These are phyloP conservation scores for Xylaria sp. DNA, from an alignment of 2,329 filamentous ascomycete species.

Conservation along the genomic window DNA sequence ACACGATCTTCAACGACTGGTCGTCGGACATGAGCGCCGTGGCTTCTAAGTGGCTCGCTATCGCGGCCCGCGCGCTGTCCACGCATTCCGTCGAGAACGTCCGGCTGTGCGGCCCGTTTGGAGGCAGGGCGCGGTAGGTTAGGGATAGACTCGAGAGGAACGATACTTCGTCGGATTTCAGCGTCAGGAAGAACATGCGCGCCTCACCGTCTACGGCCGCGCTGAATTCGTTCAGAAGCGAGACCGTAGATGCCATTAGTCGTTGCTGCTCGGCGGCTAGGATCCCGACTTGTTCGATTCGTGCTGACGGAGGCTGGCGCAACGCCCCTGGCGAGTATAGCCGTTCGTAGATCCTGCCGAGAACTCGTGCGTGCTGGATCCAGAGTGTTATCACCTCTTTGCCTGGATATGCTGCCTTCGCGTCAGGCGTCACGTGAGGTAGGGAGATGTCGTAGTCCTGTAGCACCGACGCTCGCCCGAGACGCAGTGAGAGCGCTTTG, in stretches of 20 bases:
- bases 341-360: conserved; percentile 65
- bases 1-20: conserved; percentile 53
- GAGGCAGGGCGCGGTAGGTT: conserved; percentile 56
- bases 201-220: conserved; percentile 40
- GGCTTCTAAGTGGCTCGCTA: conserved; percentile 54
- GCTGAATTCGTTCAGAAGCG: conserved; percentile 43
- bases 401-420: conserved; percentile 49
- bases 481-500: conserved; percentile 63
- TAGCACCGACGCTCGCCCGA: conserved; percentile 63
- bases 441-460: conserved; percentile 67
- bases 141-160: conserved; percentile 55
- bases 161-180: conserved; percentile 55
- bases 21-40: conserved; percentile 52
- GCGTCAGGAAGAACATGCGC: conserved; percentile 49
- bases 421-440: conserved; percentile 48
- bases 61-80: conserved; percentile 53
- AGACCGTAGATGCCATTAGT: conserved; percentile 45
- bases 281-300: conserved; percentile 49
- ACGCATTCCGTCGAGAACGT: conserved; percentile 57
- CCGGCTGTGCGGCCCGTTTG: conserved; percentile 40
- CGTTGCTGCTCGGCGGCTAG: conserved; percentile 49
- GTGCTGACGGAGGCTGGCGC: conserved; percentile 48
- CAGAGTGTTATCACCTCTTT: conserved; percentile 57
- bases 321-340: conserved; percentile 60
- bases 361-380: conserved; percentile 62